phyloP scores from a whole-genome alignment of 1,139 yeast species.

The Nadsonia starkeyi-henricii region DNA sequence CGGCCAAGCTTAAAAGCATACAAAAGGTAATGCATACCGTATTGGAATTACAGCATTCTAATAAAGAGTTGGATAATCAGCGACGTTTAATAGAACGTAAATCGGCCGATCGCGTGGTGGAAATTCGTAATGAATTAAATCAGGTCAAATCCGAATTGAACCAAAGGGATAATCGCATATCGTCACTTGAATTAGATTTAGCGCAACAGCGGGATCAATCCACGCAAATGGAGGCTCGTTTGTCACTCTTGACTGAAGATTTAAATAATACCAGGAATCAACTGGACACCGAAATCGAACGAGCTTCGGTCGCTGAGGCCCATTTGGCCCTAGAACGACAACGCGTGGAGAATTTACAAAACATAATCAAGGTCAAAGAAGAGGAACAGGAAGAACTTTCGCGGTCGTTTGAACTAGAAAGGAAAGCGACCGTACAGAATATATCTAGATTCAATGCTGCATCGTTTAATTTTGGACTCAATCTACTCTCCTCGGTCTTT shows the following conservation, averaged over 20 bases:
- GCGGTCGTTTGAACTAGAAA: neutral
- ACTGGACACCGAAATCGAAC: neutral
- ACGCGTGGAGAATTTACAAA: neutral
- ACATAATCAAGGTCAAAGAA: neutral
- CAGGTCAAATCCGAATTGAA: neutral
- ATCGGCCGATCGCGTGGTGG: neutral
- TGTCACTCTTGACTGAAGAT: no score
- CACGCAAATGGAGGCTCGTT: no score
- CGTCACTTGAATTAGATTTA: no score
- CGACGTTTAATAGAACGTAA: conserved; percentile 2
- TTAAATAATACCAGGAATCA: neutral
- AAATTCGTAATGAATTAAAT: neutral
- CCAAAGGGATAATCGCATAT: neutral
- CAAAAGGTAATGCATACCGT: conserved; percentile 20
- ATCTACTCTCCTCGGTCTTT: neutral
- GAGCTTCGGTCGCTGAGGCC: neutral
- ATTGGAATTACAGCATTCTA: conserved; percentile 17
- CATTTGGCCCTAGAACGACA: neutral
- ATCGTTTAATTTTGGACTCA: no score
- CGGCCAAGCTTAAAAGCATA: conserved; percentile 31
- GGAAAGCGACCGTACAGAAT: neutral
- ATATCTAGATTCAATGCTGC: no score
- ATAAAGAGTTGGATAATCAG: conserved; percentile 7
- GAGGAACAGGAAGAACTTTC: neutral
- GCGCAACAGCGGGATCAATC: no score